phyloP scores from a whole-genome alignment of 2,329 filamentous ascomycete genomes.

The Sclerotinia minor region DNA sequence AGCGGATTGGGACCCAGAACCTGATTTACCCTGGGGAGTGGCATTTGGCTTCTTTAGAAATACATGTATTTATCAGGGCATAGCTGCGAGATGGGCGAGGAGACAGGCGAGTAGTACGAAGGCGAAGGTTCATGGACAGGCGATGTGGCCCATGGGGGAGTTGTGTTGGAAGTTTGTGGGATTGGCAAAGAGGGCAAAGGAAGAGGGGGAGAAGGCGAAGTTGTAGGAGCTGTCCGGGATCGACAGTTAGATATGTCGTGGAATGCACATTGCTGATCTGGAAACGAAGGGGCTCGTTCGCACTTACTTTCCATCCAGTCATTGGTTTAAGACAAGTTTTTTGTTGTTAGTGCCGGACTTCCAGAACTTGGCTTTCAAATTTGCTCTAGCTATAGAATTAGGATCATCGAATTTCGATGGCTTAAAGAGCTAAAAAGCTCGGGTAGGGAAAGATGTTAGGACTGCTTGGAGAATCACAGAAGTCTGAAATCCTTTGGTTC shows the following conservation, averaged over 20 bases:
- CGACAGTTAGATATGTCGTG: no score
- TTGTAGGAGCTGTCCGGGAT: slow-evolving; percentile 37
- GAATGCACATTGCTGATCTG: no score
- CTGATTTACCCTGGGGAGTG: slow-evolving; percentile 62
- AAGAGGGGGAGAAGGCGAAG: slow-evolving; percentile 44
- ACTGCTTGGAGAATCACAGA: no score
- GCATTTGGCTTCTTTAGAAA: slow-evolving; percentile 63
- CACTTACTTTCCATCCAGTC: no score
- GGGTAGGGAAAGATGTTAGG: no score
- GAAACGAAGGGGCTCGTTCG: no score
- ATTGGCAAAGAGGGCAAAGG: slow-evolving; percentile 46
- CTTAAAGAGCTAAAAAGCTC: no score
- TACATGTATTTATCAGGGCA: slow-evolving; percentile 75
- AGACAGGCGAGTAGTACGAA: slow-evolving; percentile 87
- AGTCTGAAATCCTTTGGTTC: no score
- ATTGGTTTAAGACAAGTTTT: background rate
- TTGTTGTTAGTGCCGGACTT: background rate
- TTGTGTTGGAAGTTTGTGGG: slow-evolving; percentile 75
- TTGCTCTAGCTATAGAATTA: no score
- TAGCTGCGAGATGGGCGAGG: slow-evolving; percentile 81
- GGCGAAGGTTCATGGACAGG: slow-evolving; percentile 69
- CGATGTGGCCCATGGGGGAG: slow-evolving; percentile 71
- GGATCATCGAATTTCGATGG: no score
- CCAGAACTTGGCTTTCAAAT: no score
- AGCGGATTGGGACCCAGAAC: slow-evolving; percentile 68